A percentile compares a stretch with the other conserved stretches of the same genome.
phyloP scores from a whole-genome alignment of 2,329 filamentous ascomycete genomes.

The Aspergillus aculeatus region DNA sequence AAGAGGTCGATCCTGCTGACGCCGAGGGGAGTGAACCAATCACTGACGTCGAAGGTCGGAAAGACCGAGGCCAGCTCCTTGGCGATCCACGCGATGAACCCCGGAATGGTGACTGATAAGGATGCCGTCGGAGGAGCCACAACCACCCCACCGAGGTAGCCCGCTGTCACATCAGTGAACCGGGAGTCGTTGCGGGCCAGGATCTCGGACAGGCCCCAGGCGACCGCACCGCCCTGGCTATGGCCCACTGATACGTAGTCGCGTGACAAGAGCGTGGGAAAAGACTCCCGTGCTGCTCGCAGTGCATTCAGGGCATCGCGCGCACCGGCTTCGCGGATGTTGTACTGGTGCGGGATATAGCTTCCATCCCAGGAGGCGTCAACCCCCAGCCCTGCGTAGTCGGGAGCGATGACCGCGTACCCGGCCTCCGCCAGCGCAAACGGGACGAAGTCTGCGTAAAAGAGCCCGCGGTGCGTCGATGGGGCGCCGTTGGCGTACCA shows the following conservation, averaged over 20 bases:
- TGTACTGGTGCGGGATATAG: conserved; percentile 44
- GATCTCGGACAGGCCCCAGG: conserved; percentile 36
- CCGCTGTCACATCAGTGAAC: conserved; percentile 9
- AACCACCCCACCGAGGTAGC: not conserved
- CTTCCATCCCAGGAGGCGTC: conserved; percentile 32
- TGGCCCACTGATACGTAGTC: conserved; percentile 50
- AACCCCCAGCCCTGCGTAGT: conserved; percentile 31
- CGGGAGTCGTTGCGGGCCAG: conserved; percentile 9
- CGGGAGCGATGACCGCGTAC: conserved; percentile 29
- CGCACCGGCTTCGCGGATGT: conserved; percentile 39
- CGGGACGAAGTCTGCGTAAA: conserved; percentile 43
- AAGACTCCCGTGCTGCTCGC: conserved; percentile 44
- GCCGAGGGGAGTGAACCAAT: conserved; percentile 19
- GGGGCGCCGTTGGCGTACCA: conserved; percentile 42
- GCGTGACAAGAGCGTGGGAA: conserved; percentile 33
- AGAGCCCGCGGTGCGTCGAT: conserved; percentile 43
- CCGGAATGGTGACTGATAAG: not conserved
- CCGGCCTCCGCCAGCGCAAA: conserved; percentile 44
- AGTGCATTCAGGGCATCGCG: conserved; percentile 48
- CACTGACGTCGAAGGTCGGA: conserved; percentile 16
- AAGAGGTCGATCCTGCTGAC: conserved; percentile 13
- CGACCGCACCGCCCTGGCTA: conserved; percentile 48
- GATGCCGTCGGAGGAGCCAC: conserved; percentile 6
- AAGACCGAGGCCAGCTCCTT: conserved; percentile 15
- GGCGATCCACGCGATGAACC: conserved; percentile 17